Evolutionary conservation across 1,284 basidiomycete species (phyloP).

Genomic region (Heterobasidion irregulare): DNA sequence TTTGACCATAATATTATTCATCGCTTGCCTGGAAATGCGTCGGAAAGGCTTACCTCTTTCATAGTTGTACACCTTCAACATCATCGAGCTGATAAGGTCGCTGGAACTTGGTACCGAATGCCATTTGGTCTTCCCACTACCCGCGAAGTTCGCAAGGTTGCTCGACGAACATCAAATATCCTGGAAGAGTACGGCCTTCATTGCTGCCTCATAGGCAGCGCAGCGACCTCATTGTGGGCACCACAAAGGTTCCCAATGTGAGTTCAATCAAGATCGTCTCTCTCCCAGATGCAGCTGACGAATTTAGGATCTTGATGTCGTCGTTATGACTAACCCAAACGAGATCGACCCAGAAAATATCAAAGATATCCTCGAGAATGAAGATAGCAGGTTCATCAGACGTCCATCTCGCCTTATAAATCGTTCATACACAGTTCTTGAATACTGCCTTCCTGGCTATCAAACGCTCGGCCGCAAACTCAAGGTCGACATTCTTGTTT

Average conservation of each 20-base stretch:
- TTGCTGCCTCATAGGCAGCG: neutral
- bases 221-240: neutral
- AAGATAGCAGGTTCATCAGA: neutral
- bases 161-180: neutral
- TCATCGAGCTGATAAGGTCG: too few species aligned
- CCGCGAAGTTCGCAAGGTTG: neutral
- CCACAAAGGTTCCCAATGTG: neutral
- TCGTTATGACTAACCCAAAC: neutral
- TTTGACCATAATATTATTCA: too few species aligned
- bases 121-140: neutral
- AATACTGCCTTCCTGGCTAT: neutral
- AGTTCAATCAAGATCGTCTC: neutral
- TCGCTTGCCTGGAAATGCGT: too few species aligned
- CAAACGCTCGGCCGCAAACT: neutral
- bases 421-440: neutral
- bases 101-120: too few species aligned
- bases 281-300: neutral
- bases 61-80: too few species aligned
- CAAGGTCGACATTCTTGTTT: slow-evolving; percentile 7
- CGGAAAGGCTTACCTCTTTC: too few species aligned
- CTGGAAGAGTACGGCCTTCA: neutral
- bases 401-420: neutral
- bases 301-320: neutral
- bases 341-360: neutral
- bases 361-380: neutral